Conservation (phyloP, 2,329 filamentous ascomycete species). For the Fusarium sp. region DNA sequence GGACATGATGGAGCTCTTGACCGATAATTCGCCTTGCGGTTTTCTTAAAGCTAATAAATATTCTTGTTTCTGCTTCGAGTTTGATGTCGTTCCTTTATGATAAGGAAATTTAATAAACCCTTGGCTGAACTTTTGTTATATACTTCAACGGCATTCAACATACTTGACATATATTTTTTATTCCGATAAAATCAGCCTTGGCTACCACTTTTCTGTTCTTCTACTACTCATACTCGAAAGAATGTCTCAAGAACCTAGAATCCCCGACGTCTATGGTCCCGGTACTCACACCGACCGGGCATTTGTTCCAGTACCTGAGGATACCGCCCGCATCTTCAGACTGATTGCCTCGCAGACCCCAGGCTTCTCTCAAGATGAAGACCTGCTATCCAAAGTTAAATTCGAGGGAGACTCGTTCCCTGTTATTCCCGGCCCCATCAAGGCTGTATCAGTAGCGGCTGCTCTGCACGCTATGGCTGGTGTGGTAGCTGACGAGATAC, state of each 20-base stretch:
- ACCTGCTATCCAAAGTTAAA: constrained; percentile 16
- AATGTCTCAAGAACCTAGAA: constrained; percentile 27
- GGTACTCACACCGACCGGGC: constrained; percentile 16
- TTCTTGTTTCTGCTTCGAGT: neutral
- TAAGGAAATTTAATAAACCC: neutral
- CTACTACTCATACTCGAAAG: no score
- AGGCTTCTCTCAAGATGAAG: constrained; percentile 16
- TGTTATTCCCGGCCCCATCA: constrained; percentile 26
- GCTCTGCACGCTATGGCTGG: constrained; percentile 26
- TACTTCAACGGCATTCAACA: neutral
- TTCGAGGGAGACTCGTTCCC: constrained; percentile 11
- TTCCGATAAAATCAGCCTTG: no score
- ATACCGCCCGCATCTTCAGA: constrained; percentile 21
- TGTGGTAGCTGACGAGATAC: constrained; percentile 24
- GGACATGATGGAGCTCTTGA: neutral
- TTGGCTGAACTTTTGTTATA: neutral
- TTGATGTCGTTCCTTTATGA: neutral
- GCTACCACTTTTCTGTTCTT: no score
- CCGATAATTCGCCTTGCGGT: neutral
- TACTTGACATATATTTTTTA: neutral
- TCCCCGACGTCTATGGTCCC: constrained; percentile 15
- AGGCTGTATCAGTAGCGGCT: constrained; percentile 19
- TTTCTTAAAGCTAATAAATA: neutral
- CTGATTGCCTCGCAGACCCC: constrained; percentile 26
- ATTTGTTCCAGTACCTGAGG: constrained; percentile 16